Conservation (phyloP, 2,329 filamentous ascomycete genomes). For the Colletotrichum gigasporum region DNA sequence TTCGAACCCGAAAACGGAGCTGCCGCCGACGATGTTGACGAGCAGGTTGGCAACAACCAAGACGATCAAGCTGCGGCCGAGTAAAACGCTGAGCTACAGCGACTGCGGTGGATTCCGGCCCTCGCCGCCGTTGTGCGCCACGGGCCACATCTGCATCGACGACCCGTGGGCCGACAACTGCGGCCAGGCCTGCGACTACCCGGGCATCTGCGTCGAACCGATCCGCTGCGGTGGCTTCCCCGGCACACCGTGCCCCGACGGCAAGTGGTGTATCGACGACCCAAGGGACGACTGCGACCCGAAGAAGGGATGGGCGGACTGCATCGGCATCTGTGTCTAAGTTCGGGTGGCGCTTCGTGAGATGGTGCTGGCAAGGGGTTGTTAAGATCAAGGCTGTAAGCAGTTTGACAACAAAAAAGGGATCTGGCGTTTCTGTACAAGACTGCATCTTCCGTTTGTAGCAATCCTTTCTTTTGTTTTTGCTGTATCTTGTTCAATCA, state of each 20-base stretch:
- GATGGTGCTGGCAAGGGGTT: too few relatives aligned
- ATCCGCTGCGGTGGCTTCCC: conserved; percentile 38
- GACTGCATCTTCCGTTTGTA: not conserved
- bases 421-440: not conserved
- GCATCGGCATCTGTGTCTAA: conserved; percentile 43
- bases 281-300: conserved; percentile 41
- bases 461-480: not conserved
- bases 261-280: conserved; percentile 40
- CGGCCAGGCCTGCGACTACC: conserved; percentile 45
- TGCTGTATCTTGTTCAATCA: not conserved
- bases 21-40: conserved; percentile 6
- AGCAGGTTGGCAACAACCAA: not conserved
- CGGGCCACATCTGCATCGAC: conserved; percentile 40
- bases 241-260: conserved; percentile 37
- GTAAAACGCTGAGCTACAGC: conserved; percentile 35
- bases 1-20: too few relatives aligned
- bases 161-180: conserved; percentile 44
- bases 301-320: conserved; percentile 40
- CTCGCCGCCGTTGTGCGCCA: conserved; percentile 38
- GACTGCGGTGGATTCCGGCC: conserved; percentile 43
- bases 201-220: conserved; percentile 43
- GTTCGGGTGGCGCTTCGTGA: too few relatives aligned
- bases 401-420: too few relatives aligned
- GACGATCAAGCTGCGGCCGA: not conserved
- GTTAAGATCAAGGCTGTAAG: too few relatives aligned